Evolutionary conservation across 352 stramenopile species (phyloP).

Genomic region (Pythium phragmiticola): DNA sequence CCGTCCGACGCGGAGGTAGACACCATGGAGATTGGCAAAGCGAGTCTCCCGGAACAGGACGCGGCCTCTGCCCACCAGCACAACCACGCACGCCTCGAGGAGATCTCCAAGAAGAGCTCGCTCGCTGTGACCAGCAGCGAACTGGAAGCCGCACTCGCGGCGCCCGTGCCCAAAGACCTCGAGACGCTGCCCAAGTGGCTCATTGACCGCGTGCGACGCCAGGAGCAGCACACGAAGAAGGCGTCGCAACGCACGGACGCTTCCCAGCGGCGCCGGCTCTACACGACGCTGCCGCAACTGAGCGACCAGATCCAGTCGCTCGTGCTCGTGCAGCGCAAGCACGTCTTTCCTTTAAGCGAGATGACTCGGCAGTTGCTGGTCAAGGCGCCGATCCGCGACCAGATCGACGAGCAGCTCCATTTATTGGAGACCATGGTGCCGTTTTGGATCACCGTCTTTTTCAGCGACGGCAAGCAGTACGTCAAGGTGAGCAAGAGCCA

Average conservation of each 20-base stretch:
- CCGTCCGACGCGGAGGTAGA: constrained; percentile 29
- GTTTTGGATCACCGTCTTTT: constrained; percentile 72
- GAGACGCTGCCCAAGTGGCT: constrained; percentile 75
- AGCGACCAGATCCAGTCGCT: constrained; percentile 76
- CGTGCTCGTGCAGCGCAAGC: constrained; percentile 62
- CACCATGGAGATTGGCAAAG: constrained; percentile 22
- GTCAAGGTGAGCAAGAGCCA: constrained; percentile 49
- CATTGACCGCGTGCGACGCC: constrained; percentile 65
- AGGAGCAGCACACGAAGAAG: constrained; percentile 47
- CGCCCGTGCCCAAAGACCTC: constrained; percentile 64
- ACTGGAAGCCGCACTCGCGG: constrained; percentile 43
- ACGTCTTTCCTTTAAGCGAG: constrained; percentile 49
- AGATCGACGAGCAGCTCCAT: constrained; percentile 68
- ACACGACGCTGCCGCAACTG: constrained; percentile 67
- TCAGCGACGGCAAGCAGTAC: constrained; percentile 63
- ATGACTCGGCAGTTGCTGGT: constrained; percentile 40
- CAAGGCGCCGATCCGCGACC: constrained; percentile 26
- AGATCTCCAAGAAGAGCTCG: constrained; percentile 13
- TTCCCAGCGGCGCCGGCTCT: constrained; percentile 40
- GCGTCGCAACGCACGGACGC: constrained; percentile 44
- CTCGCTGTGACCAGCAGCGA: constrained; percentile 31
- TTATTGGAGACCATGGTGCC: constrained; percentile 66
- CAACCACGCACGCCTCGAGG: constrained; percentile 15
- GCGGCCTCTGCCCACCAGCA: constrained; percentile 15
- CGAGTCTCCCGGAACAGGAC: constrained; percentile 24